These are phyloP conservation scores for Spiraea crenata DNA, from an alignment of 331 rosid genomes.

Conservation along the genomic window DNA sequence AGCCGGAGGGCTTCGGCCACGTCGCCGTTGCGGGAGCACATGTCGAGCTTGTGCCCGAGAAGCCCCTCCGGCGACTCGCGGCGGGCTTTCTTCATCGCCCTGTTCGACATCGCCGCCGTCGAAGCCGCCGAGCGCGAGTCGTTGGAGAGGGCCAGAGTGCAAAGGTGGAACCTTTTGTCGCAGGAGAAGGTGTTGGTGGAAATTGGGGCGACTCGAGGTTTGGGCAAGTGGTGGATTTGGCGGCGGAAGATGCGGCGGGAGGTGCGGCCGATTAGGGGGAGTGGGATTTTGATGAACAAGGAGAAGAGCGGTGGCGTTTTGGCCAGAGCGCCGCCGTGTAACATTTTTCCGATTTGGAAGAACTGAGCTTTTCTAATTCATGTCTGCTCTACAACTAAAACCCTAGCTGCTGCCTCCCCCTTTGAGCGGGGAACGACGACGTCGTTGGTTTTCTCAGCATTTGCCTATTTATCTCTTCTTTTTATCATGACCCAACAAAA, in stretches of 20 bases:
- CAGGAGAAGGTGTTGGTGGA: constrained; percentile 12
- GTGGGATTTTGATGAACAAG: constrained; percentile 40
- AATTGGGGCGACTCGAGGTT: neutral
- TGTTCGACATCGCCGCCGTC: constrained; percentile 28
- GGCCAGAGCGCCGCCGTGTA: constrained; percentile 24
- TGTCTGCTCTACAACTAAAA: too few species aligned
- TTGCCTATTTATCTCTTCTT: too few species aligned
- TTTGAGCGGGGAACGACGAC: too few species aligned
- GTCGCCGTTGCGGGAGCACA: constrained; percentile 56
- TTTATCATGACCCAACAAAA: too few species aligned
- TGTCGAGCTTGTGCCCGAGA: constrained; percentile 39
- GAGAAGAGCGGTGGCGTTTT: constrained; percentile 48
- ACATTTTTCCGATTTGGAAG: neutral
- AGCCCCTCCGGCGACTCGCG: constrained; percentile 55
- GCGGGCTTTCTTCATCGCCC: constrained; percentile 42
- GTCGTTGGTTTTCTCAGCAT: too few species aligned
- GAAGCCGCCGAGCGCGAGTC: constrained; percentile 20
- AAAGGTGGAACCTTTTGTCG: constrained; percentile 21
- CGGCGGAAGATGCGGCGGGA: constrained; percentile 19
- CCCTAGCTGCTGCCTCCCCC: too few species aligned
- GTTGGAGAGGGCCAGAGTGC: constrained; percentile 31
- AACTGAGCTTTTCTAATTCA: too few species aligned
- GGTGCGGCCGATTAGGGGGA: constrained; percentile 23
- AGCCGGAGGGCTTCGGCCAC: constrained; percentile 61
- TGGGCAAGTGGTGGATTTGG: neutral